Conservation (phyloP, 331 rosid species). For the Arachis monticola region DNA sequence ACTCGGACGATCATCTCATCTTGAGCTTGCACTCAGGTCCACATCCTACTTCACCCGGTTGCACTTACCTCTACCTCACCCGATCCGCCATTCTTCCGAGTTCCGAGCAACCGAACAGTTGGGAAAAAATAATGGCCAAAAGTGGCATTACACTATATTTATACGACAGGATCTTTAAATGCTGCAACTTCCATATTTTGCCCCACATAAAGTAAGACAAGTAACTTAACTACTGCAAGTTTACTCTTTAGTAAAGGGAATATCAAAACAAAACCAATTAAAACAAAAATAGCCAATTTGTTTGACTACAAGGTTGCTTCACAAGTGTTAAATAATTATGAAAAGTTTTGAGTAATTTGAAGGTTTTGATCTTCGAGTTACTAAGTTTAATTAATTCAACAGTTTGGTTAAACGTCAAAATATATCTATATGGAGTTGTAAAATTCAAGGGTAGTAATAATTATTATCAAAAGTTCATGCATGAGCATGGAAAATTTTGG, state of each 20-base stretch:
- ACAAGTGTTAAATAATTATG: slow-evolving; percentile 39
- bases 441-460: not conserved
- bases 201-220: slow-evolving; percentile 12
- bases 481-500: not conserved
- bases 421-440: not conserved
- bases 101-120: too few species aligned
- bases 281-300: not conserved
- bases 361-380: slow-evolving; percentile 34
- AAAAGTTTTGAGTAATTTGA: slow-evolving; percentile 36
- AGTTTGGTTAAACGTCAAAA: slow-evolving; percentile 34
- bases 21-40: too few species aligned
- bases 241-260: slow-evolving; percentile 7
- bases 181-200: not conserved
- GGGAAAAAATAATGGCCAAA: too few species aligned
- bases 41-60: too few species aligned
- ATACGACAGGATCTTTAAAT: slow-evolving; percentile 9
- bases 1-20: too few species aligned
- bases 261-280: not conserved
- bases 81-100: too few species aligned
- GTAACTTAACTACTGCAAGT: not conserved
- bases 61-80: too few species aligned
- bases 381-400: not conserved
- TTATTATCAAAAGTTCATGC: slow-evolving; percentile 3
- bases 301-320: slow-evolving; percentile 23
- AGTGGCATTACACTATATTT: too few species aligned